Evolutionary conservation across 148 eudicot species (phyloP).

Genomic region (Silene uniflora): DNA sequence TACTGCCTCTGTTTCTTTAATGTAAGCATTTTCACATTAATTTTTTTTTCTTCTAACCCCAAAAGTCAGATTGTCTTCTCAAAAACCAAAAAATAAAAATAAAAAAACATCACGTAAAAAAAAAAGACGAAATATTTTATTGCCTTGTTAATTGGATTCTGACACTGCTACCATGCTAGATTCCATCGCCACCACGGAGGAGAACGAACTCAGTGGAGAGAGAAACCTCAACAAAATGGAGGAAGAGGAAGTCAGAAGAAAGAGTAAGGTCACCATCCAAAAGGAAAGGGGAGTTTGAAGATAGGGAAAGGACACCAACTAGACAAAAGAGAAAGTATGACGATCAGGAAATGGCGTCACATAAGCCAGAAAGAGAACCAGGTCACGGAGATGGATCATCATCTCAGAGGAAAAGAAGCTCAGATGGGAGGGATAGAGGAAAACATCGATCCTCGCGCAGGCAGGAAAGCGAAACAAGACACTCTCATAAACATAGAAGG

Average conservation of each 20-base stretch:
- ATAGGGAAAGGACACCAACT: neutral
- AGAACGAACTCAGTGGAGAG: conserved; percentile 45
- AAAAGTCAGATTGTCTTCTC: neutral
- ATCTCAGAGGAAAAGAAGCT: conserved; percentile 40
- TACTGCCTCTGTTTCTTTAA: too few relatives aligned
- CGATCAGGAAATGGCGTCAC: neutral
- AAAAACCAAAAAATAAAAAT: too few relatives aligned
- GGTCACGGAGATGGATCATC: neutral
- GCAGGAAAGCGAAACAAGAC: conserved; percentile 31
- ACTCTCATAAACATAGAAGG: conserved; percentile 38
- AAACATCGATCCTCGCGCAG: conserved; percentile 18
- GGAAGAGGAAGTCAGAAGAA: conserved; percentile 41
- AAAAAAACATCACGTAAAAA: neutral
- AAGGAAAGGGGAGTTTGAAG: neutral
- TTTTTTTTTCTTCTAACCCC: too few relatives aligned
- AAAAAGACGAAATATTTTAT: neutral
- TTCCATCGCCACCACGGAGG: conserved; percentile 82
- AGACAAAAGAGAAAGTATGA: neutral
- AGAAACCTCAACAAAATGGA: conserved; percentile 39
- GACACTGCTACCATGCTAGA: conserved; percentile 28
- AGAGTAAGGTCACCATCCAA: conserved; percentile 19
- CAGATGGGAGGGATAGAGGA: conserved; percentile 36
- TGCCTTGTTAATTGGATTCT: neutral
- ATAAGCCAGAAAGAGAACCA: neutral
- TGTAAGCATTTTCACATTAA: too few relatives aligned